Evolutionary conservation across 352 stramenopile genomes (phyloP).

Genomic region (Pelagophyceae sp.): DNA sequence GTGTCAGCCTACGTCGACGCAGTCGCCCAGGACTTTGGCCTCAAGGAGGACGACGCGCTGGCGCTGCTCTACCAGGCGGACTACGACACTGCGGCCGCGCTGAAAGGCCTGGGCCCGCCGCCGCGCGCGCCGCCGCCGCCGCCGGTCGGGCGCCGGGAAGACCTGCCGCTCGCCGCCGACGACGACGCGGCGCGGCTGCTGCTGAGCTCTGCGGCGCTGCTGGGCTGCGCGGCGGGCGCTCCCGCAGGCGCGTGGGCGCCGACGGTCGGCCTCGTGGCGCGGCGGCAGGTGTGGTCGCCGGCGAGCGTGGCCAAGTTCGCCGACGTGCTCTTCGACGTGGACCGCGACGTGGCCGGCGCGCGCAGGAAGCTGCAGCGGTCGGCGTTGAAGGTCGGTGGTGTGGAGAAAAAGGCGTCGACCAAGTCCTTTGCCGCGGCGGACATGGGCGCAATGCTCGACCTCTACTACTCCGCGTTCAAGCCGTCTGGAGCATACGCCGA

Average conservation of each 20-base stretch:
- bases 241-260: neutral
- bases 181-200: neutral
- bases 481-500: neutral
- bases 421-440: neutral
- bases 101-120: no score
- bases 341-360: neutral
- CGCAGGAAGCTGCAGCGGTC: neutral
- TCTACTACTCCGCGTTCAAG: conserved; percentile 13
- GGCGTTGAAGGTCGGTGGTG: neutral
- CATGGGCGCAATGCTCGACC: neutral
- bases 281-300: neutral
- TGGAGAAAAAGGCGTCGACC: neutral
- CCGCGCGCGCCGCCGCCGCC: neutral
- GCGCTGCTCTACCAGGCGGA: no score
- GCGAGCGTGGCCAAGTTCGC: neutral
- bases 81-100: no score
- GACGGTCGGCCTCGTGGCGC: neutral
- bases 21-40: no score
- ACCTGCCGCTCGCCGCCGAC: neutral
- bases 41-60: no score
- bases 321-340: neutral
- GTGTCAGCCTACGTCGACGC: no score
- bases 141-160: neutral
- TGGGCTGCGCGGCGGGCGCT: no score
- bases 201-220: neutral